phyloP scores from a whole-genome alignment of 306 rosid genomes.

The Chamaecrista fasciculata region DNA sequence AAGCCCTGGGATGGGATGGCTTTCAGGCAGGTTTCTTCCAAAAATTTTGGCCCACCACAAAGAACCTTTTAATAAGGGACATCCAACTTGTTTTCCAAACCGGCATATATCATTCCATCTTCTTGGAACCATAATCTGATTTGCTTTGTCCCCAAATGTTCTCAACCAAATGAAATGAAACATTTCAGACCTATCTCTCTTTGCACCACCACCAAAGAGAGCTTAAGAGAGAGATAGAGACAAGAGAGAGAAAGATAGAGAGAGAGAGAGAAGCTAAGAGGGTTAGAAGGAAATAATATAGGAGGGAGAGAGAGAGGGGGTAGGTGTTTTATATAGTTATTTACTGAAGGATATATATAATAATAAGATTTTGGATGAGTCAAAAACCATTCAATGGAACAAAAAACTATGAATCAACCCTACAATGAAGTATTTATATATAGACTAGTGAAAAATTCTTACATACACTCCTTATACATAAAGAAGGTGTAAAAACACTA shows the following conservation, averaged over 20 bases:
- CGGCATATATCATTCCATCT: too few species aligned
- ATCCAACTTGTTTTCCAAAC: too few species aligned
- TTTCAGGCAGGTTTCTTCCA: too few species aligned
- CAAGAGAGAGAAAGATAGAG: not conserved
- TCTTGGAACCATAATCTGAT: too few species aligned
- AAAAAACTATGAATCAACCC: constrained; percentile 59
- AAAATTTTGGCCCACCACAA: too few species aligned
- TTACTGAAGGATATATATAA: constrained; percentile 29
- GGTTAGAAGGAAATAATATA: constrained; percentile 66
- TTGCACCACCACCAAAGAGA: constrained; percentile 24
- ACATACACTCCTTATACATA: not conserved
- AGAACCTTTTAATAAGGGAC: too few species aligned
- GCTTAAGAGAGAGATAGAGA: constrained; percentile 1
- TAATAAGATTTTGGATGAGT: constrained; percentile 42
- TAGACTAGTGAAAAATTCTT: constrained; percentile 18
- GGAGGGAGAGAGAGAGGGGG: constrained; percentile 35
- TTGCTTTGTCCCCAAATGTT: too few species aligned
- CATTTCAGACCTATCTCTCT: too few species aligned
- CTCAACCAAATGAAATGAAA: too few species aligned
- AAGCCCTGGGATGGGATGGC: too few species aligned
- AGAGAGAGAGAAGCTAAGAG: constrained; percentile 31
- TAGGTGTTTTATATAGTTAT: constrained; percentile 27
- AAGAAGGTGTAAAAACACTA: not conserved
- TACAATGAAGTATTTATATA: constrained; percentile 30
- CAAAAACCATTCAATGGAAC: constrained; percentile 62